phyloP scores from a whole-genome alignment of 139 green algal genomes.

The Chloropicon primus region DNA sequence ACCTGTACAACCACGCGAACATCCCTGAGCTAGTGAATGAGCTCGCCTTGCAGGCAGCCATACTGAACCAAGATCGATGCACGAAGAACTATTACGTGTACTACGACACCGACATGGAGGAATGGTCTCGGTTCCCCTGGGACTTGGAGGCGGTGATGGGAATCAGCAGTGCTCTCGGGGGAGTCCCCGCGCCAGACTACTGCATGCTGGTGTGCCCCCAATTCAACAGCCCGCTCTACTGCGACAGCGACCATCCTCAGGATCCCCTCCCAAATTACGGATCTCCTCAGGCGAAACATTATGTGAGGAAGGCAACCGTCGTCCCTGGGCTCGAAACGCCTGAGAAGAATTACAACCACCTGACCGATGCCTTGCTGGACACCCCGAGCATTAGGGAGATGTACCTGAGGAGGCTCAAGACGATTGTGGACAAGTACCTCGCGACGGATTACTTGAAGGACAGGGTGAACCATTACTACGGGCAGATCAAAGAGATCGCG shows the following conservation, averaged over 20 bases:
- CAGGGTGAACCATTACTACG: slow-evolving; percentile 30
- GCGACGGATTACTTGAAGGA: slow-evolving; percentile 19
- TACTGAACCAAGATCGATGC: slow-evolving; percentile 79
- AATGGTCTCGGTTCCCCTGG: slow-evolving; percentile 35
- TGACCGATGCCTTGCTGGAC: slow-evolving; percentile 60
- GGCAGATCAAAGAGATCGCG: slow-evolving; percentile 29
- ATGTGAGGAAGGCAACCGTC: neutral
- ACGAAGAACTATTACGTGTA: slow-evolving; percentile 87
- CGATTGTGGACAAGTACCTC: slow-evolving; percentile 55
- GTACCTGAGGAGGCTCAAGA: slow-evolving; percentile 69
- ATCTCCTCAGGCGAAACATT: neutral
- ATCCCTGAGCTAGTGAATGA: slow-evolving; percentile 51
- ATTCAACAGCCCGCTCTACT: slow-evolving; percentile 80
- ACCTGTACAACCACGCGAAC: slow-evolving; percentile 55
- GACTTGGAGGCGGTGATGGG: slow-evolving; percentile 56
- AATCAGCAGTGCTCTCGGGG: slow-evolving; percentile 46
- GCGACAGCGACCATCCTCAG: slow-evolving; percentile 61
- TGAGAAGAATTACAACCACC: slow-evolving; percentile 66
- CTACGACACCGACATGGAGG: slow-evolving; percentile 24
- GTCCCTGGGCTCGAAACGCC: neutral
- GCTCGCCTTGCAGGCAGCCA: slow-evolving; percentile 52
- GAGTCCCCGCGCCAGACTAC: slow-evolving; percentile 46
- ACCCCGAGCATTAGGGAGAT: slow-evolving; percentile 46
- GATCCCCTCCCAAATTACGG: slow-evolving; percentile 10
- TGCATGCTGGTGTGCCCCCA: slow-evolving; percentile 60